These are phyloP conservation scores for Periconia sp. DNA, from an alignment of 2,329 filamentous ascomycete species.

Conservation along the genomic window DNA sequence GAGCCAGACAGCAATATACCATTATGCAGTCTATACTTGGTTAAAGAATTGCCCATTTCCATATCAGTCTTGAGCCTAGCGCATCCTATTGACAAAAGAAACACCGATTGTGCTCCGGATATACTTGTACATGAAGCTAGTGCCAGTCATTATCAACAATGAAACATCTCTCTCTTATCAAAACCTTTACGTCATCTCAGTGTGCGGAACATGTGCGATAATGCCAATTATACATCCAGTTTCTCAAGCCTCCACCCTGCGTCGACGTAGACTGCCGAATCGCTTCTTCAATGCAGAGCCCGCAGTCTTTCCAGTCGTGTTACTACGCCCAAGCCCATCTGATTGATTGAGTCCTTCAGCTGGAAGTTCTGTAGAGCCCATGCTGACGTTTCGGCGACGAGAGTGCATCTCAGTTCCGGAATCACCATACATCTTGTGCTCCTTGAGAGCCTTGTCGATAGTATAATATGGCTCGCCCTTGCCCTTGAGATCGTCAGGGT, in stretches of 20 bases:
- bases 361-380: slow-evolving; percentile 38
- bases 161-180: not conserved
- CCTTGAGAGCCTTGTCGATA: slow-evolving; percentile 71
- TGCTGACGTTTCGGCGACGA: slow-evolving; percentile 45
- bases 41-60: not conserved
- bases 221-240: not conserved
- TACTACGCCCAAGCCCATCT: slow-evolving; percentile 34
- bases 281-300: slow-evolving; percentile 53
- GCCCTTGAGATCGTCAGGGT: slow-evolving; percentile 78
- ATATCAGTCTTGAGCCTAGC: not conserved
- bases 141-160: no score
- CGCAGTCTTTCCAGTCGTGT: slow-evolving; percentile 45
- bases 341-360: slow-evolving; percentile 36
- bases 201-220: slow-evolving; percentile 1
- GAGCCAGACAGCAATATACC: not conserved
- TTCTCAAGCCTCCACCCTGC: slow-evolving; percentile 30
- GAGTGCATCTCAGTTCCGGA: slow-evolving; percentile 53
- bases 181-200: slow-evolving; percentile 2
- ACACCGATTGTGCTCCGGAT: not conserved
- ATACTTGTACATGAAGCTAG: not conserved
- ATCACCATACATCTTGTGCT: slow-evolving; percentile 56
- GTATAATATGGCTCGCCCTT: slow-evolving; percentile 80
- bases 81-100: not conserved
- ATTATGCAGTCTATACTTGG: not conserved
- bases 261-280: slow-evolving; percentile 52